Evolutionary conservation across 306 rosid genomes (phyloP).

Genomic region (Quercus robur): DNA sequence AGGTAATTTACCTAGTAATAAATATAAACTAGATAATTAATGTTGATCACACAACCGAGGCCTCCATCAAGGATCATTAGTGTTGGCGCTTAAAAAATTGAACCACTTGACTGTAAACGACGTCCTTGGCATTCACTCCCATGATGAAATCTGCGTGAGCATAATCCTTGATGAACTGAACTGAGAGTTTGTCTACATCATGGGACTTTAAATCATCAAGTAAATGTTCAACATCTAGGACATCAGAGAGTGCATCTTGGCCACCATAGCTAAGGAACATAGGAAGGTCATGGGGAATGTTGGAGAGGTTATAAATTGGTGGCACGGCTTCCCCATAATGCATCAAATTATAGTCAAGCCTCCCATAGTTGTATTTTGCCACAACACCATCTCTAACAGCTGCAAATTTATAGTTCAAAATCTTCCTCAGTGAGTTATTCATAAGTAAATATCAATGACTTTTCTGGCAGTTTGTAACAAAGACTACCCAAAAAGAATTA

Average conservation of each 20-base stretch:
- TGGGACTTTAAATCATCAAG: slow-evolving; percentile 63
- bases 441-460: background rate
- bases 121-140: slow-evolving; percentile 73
- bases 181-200: slow-evolving; percentile 54
- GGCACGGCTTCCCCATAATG: slow-evolving; percentile 61
- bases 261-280: slow-evolving; percentile 89
- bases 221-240: slow-evolving; percentile 46
- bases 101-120: slow-evolving; percentile 48
- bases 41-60: background rate
- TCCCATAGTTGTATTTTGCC: slow-evolving; percentile 57
- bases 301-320: slow-evolving; percentile 76
- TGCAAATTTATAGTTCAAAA: slow-evolving; percentile 24
- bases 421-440: background rate
- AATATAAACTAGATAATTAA: background rate
- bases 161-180: slow-evolving; percentile 57
- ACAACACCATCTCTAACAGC: slow-evolving; percentile 59
- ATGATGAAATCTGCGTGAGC: slow-evolving; percentile 74
- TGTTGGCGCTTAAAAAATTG: slow-evolving; percentile 56
- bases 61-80: slow-evolving; percentile 9
- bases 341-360: slow-evolving; percentile 36
- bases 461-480: too few relatives aligned
- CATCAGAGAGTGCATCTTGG: slow-evolving; percentile 71
- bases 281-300: slow-evolving; percentile 69
- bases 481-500: too few relatives aligned
- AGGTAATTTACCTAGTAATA: background rate